These are phyloP conservation scores for Ganoderma resinaceum DNA, from an alignment of 1,284 basidiomycete genomes.

Conservation along the genomic window DNA sequence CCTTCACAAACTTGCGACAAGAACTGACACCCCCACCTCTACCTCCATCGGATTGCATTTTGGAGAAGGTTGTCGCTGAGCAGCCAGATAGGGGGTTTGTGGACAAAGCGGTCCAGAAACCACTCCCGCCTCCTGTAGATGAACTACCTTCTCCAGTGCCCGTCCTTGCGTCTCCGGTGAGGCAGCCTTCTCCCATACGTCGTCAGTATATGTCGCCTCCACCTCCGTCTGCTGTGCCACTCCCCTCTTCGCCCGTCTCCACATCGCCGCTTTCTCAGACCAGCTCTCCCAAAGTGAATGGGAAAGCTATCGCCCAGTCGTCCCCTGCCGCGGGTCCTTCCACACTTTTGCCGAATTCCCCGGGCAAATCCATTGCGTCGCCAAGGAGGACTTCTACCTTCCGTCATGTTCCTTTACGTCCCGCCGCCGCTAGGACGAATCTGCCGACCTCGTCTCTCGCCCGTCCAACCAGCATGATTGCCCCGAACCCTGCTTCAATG, in stretches of 20 bases:
- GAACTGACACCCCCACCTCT: constrained; percentile 8
- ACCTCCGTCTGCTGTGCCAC: constrained; percentile 11
- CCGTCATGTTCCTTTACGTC: constrained; percentile 59
- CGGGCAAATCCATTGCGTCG: constrained; percentile 35
- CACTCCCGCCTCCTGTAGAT: constrained; percentile 19
- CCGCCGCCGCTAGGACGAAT: constrained; percentile 41
- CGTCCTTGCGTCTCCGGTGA: constrained; percentile 10
- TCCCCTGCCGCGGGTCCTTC: constrained; percentile 35
- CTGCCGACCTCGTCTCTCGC: constrained; percentile 49
- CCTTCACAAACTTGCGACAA: constrained; percentile 19
- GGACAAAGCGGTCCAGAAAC: constrained; percentile 11
- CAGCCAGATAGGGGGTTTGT: neutral
- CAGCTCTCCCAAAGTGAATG: constrained; percentile 25
- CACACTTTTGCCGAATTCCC: constrained; percentile 23
- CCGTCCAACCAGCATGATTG: constrained; percentile 42
- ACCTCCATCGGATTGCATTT: neutral
- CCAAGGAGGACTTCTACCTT: constrained; percentile 62
- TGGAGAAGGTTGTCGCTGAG: neutral
- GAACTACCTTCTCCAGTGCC: constrained; percentile 13
- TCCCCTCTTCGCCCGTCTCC: constrained; percentile 16
- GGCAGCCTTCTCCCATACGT: constrained; percentile 2
- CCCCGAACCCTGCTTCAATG: constrained; percentile 30
- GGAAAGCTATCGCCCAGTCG: constrained; percentile 20
- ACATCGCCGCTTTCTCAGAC: constrained; percentile 11
- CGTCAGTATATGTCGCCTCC: constrained; percentile 14